These are phyloP conservation scores for Saccharomycopsis schoenii DNA, from an alignment of 805 yeast genomes.

Conservation along the genomic window DNA sequence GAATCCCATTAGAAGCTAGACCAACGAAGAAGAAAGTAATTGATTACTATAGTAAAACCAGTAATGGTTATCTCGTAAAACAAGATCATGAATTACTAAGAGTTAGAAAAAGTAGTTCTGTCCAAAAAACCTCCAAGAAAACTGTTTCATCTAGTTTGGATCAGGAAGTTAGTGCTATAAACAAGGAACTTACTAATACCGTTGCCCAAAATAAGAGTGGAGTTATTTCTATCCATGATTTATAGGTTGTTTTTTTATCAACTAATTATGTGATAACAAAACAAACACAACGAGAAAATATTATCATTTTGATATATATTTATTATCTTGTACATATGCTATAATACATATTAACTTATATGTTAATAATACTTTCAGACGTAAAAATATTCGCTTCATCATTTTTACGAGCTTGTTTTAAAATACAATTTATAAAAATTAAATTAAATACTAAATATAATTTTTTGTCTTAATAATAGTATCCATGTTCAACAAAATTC, in stretches of 20 bases:
- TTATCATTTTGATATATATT: neutral
- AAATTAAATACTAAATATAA: neutral
- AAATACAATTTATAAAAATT: neutral
- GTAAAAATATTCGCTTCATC: neutral
- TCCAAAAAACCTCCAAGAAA: neutral
- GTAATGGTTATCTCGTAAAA: slow-evolving; percentile 61
- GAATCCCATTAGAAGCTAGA: slow-evolving; percentile 74
- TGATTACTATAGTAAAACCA: slow-evolving; percentile 61
- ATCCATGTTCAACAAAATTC: slow-evolving; percentile 76
- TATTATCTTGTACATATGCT: neutral
- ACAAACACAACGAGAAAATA: neutral
- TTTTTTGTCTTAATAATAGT: slow-evolving; percentile 30
- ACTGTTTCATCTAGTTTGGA: slow-evolving; percentile 8
- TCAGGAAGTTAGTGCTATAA: slow-evolving; percentile 6
- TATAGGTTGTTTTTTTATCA: neutral
- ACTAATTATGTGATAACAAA: neutral
- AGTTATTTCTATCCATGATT: slow-evolving; percentile 8
- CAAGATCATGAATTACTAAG: slow-evolving; percentile 21
- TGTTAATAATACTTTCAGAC: neutral
- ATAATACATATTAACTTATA: neutral
- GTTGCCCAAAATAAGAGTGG: slow-evolving; percentile 7
- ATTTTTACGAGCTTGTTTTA: too few species aligned
- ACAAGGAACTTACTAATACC: neutral
- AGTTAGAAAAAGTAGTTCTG: slow-evolving; percentile 2
- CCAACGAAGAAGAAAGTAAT: slow-evolving; percentile 80